Evolutionary conservation across 1,284 basidiomycete species (phyloP).

Genomic region (Anthracocystis panici-leucophaei): DNA sequence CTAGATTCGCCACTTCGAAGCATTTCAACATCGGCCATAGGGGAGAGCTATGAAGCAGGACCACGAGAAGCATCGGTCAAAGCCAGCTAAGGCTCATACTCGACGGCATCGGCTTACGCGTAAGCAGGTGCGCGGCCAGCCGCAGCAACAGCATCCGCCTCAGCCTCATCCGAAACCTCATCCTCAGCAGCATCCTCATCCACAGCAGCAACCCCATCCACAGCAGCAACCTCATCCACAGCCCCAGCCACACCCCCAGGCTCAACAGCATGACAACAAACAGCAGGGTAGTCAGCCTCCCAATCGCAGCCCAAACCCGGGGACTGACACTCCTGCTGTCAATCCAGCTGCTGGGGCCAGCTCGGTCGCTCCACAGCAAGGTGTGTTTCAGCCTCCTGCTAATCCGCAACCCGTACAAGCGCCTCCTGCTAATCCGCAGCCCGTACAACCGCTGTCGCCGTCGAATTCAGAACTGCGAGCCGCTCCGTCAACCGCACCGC

Average conservation of each 20-base stretch:
- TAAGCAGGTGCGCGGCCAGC: constrained; percentile 3
- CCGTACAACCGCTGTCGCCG: not conserved
- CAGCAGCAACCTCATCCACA: not conserved
- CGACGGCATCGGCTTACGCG: not conserved
- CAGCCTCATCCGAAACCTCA: not conserved
- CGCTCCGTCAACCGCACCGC: not conserved
- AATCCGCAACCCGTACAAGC: not conserved
- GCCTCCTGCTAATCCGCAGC: not conserved
- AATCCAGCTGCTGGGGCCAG: not conserved
- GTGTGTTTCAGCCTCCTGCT: not conserved
- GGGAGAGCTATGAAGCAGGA: no score
- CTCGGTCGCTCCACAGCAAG: not conserved
- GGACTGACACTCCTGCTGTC: not conserved
- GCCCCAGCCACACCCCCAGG: not conserved
- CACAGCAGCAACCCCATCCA: not conserved
- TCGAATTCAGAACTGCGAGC: not conserved
- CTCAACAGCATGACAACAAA: not conserved
- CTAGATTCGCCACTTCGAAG: no score
- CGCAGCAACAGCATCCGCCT: not conserved
- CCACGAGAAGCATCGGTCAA: not conserved
- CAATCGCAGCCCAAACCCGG: not conserved
- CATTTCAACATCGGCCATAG: no score
- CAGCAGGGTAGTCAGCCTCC: not conserved
- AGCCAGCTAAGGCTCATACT: not conserved
- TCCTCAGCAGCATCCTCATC: not conserved